Evolutionary conservation across 2,329 filamentous ascomycete species (phyloP), one percentile per base, ranked within the genome.

Genomic region (Furcasterigmium sp.): DNA sequence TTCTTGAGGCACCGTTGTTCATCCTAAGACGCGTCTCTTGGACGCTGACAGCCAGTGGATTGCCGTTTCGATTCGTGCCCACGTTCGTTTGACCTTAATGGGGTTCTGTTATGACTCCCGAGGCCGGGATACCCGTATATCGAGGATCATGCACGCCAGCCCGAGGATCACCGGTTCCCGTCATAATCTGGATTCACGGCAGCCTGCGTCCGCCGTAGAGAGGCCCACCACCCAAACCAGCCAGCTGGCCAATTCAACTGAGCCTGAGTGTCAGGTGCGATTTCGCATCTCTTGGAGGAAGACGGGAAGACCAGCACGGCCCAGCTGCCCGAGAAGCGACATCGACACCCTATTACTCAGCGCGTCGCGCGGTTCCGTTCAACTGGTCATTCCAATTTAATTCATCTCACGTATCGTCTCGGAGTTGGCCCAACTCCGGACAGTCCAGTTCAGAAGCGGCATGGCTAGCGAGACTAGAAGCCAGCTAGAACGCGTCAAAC

Each of bases 21-120:
- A 34, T 15, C 15, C 30, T 15, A 53, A 39, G 39, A 47, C 42
- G 50, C 47, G 46, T 54, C 50, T 55, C 53, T 55, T 51, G 55
- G 56, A 51, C 54, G 56, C 46, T 44, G 37, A 20, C 18, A 37
- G 18, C 17, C 32, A 35, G 10, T 43, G 20, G 20, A 23, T 21
- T 13, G 18, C 32, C 26, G 28, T 29, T 42, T 44, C 41, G 34
- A 37, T 41, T 39, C 39, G 43, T 29, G 42, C 30, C 41, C 28
- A 28, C 35, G 39, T 42, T 34, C 41, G 45, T 38, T 48, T 58
- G 36, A 39, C 47, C 46, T 51, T 54, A 50, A 52, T 37, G 41
- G 45, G 42, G 46, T 34, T 45, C 41, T 42, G 38, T 43, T 46
- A 43, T 47, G 47, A 41, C 42, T 42, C 34, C 9, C 42, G 21